Percentiles rank a stretch among this genome's conserved stretches.
Conservation (phyloP, 768 basidiomycete species). For the Tricholoma hemisulphureum region DNA sequence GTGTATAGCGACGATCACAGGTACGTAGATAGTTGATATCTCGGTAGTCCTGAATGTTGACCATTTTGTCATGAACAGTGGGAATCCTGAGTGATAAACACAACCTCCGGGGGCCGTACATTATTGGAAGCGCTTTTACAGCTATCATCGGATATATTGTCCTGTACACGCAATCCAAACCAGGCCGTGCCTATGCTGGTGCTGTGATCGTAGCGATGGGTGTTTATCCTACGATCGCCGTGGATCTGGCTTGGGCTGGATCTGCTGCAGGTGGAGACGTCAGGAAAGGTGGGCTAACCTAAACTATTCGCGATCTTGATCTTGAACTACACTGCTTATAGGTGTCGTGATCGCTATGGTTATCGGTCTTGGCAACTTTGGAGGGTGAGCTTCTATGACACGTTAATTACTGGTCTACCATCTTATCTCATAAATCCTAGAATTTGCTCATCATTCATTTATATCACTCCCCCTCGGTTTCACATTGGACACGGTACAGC, state of each 20-base stretch:
- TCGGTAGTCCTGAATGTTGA: neutral
- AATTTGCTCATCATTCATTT: conserved; percentile 41
- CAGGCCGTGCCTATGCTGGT: conserved; percentile 45
- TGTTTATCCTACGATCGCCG: conserved; percentile 48
- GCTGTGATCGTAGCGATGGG: conserved; percentile 51
- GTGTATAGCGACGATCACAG: conserved; percentile 40
- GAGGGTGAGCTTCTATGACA: conserved; percentile 29
- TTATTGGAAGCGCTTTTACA: conserved; percentile 41
- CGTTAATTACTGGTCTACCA: neutral
- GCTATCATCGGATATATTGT: conserved; percentile 53
- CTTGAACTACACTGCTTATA: neutral
- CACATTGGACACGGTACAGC: conserved; percentile 36
- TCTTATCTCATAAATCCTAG: conserved; percentile 23
- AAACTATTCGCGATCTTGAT: neutral
- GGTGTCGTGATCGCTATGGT: conserved; percentile 50
- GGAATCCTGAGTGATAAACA: conserved; percentile 44
- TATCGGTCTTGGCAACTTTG: conserved; percentile 54
- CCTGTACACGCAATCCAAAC: conserved; percentile 35
- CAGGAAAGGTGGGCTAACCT: conserved; percentile 37
- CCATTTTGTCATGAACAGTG: conserved; percentile 13
- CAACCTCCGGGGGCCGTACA: conserved; percentile 46
- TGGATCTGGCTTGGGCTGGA: conserved; percentile 53
- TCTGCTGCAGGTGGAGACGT: conserved; percentile 57
- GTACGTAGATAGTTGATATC: conserved; percentile 12
- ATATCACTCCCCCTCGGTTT: conserved; percentile 36